These are phyloP conservation scores for Alternaria solani DNA, from an alignment of 2,329 filamentous ascomycete genomes.

Conservation along the genomic window DNA sequence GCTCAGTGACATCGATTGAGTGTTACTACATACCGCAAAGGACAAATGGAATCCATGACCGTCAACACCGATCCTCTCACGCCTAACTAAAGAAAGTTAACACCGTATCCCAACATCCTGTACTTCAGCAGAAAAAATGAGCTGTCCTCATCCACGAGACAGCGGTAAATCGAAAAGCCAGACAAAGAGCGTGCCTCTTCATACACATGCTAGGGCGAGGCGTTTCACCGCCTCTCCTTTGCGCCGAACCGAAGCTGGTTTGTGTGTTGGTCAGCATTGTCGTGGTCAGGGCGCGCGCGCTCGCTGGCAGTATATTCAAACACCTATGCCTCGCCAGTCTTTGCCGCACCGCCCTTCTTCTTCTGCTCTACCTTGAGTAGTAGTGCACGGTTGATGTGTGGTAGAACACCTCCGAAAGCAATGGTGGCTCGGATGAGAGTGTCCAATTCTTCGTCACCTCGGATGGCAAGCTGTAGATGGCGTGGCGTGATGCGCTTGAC, in stretches of 20 bases:
- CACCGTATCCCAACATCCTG: slow-evolving; percentile 27
- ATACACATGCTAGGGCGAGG: neutral
- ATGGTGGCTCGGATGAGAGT: slow-evolving; percentile 97
- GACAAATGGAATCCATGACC: slow-evolving; percentile 28
- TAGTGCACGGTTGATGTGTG: slow-evolving; percentile 97
- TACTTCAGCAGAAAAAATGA: slow-evolving; percentile 17
- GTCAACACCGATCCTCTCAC: slow-evolving; percentile 36
- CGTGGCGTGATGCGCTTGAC: slow-evolving; percentile 99
- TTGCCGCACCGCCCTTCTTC: slow-evolving; percentile 89
- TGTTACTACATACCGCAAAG: slow-evolving; percentile 40
- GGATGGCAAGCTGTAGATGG: slow-evolving; percentile 96
- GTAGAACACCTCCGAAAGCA: slow-evolving; percentile 96
- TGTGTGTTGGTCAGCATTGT: slow-evolving; percentile 1
- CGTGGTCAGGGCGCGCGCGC: slow-evolving; percentile 7
- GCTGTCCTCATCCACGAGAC: slow-evolving; percentile 14
- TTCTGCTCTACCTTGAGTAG: slow-evolving; percentile 96
- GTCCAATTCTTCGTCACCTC: slow-evolving; percentile 97
- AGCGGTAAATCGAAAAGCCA: slow-evolving; percentile 23
- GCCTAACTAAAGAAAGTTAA: slow-evolving; percentile 36
- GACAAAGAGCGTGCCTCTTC: slow-evolving; percentile 29
- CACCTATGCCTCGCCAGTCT: slow-evolving; percentile 51
- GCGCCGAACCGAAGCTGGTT: neutral
- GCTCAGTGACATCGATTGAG: slow-evolving; percentile 17
- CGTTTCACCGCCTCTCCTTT: neutral
- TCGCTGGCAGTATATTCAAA: neutral